These are phyloP conservation scores for Claviceps arundinis DNA, from an alignment of 2,329 filamentous ascomycete genomes.

Conservation along the genomic window DNA sequence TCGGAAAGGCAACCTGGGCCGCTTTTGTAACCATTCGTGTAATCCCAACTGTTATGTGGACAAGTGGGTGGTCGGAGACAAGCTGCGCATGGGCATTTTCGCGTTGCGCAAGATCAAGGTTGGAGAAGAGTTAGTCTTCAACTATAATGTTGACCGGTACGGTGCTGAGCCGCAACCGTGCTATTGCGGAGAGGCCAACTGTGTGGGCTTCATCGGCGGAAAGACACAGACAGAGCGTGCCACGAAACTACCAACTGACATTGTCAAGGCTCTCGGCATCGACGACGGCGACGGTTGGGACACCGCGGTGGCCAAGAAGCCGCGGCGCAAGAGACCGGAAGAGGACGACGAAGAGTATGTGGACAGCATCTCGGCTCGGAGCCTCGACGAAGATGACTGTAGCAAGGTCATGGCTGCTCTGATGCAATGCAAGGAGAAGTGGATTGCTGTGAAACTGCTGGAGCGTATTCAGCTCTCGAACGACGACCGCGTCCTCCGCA, in stretches of 20 bases:
- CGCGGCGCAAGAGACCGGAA: slow-evolving; percentile 78
- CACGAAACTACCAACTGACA: slow-evolving; percentile 78
- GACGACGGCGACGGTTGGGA: slow-evolving; percentile 90
- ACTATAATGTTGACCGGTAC: slow-evolving; percentile 98
- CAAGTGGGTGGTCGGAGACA: slow-evolving; percentile 97
- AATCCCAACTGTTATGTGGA: slow-evolving; percentile 98
- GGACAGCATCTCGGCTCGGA: slow-evolving; percentile 70
- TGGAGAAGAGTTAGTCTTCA: slow-evolving; percentile 94
- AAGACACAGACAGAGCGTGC: slow-evolving; percentile 95
- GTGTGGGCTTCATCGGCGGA: slow-evolving; percentile 90
- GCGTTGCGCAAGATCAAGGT: slow-evolving; percentile 70
- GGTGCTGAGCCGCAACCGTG: slow-evolving; percentile 93
- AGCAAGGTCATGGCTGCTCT: slow-evolving; percentile 93
- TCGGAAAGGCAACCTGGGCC: slow-evolving; percentile 86
- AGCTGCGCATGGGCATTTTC: slow-evolving; percentile 98
- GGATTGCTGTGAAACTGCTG: slow-evolving; percentile 93
- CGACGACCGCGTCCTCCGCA: slow-evolving; percentile 75
- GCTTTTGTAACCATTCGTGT: slow-evolving; percentile 98
- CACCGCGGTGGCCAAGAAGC: slow-evolving; percentile 75
- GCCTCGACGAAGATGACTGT: slow-evolving; percentile 68
- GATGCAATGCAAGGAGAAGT: slow-evolving; percentile 98
- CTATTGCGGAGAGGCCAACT: slow-evolving; percentile 90
- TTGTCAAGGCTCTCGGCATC: slow-evolving; percentile 90
- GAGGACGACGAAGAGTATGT: slow-evolving; percentile 96
- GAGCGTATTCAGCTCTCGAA: slow-evolving; percentile 76